Percentiles rank a stretch among this genome's conserved stretches.
phyloP scores from a whole-genome alignment of 768 basidiomycete species.

The Coprinopsis marcescibilis region DNA sequence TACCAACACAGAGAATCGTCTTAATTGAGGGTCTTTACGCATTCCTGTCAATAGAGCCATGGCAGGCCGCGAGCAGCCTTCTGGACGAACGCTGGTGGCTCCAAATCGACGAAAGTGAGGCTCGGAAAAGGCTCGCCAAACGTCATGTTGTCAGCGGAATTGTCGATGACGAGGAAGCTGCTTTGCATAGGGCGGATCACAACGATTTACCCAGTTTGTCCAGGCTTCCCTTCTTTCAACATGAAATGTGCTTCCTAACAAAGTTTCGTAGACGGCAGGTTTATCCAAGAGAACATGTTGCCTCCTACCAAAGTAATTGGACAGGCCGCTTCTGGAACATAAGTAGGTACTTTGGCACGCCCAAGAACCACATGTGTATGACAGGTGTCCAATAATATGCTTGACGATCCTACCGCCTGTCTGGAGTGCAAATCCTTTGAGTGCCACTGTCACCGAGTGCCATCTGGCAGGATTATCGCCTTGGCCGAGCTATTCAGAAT shows the following conservation, averaged over 20 bases:
- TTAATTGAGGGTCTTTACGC: conserved; percentile 90
- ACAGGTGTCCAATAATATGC: too few relatives aligned
- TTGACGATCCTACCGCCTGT: too few relatives aligned
- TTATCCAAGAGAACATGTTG: conserved; percentile 39
- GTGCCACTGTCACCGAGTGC: too few relatives aligned
- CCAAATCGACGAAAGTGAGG: conserved; percentile 49
- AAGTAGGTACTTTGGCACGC: too few relatives aligned
- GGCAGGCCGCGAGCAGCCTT: conserved; percentile 56
- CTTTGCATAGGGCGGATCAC: conserved; percentile 62
- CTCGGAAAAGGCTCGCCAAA: conserved; percentile 53
- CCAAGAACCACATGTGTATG: too few relatives aligned
- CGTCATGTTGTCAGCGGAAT: conserved; percentile 80
- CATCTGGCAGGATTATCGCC: too few relatives aligned
- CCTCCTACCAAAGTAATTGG: conserved; percentile 31
- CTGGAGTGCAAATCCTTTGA: too few relatives aligned
- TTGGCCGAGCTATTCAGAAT: too few relatives aligned
- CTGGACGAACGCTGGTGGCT: conserved; percentile 82
- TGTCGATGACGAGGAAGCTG: conserved; percentile 57
- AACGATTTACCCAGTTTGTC: conserved; percentile 72
- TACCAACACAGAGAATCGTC: conserved; percentile 66
- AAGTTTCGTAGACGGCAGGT: conserved; percentile 35
- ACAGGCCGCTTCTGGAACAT: background rate
- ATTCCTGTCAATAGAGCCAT: conserved; percentile 66
- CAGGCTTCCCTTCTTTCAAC: background rate
- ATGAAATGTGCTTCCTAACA: conserved; percentile 2